A percentile compares a stretch with the other conserved stretches of the same genome.
Evolutionary conservation across 2,329 filamentous ascomycete genomes (phyloP).

Genomic region (Trichothecium sympodiale): DNA sequence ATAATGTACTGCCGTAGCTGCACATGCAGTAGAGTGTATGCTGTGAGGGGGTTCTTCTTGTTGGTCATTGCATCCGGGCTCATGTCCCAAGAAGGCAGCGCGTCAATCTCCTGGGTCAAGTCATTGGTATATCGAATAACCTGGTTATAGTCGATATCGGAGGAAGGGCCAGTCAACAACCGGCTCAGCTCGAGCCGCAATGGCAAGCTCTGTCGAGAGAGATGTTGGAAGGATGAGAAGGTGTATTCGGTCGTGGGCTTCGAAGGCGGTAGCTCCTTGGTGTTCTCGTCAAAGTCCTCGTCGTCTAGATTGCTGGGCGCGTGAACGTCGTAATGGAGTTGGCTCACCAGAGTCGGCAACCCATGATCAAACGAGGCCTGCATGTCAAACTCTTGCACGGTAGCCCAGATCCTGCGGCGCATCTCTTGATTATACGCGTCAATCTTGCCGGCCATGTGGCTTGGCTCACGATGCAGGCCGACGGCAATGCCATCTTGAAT

Average conservation of each 20-base stretch:
- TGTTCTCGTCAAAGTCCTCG: slow-evolving; percentile 44
- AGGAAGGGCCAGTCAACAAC: slow-evolving; percentile 41
- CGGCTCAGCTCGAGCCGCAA: slow-evolving; percentile 47
- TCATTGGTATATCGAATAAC: slow-evolving; percentile 51
- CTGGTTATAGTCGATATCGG: slow-evolving; percentile 49
- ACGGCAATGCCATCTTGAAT: slow-evolving; percentile 48
- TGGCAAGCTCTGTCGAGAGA: slow-evolving; percentile 43
- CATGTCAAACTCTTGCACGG: slow-evolving; percentile 50
- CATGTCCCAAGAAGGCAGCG: slow-evolving; percentile 43
- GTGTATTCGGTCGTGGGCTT: slow-evolving; percentile 43
- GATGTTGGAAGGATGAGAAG: slow-evolving; percentile 46
- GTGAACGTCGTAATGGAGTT: slow-evolving; percentile 43
- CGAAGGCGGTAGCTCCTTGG: slow-evolving; percentile 37
- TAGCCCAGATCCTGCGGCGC: slow-evolving; percentile 49
- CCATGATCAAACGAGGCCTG: slow-evolving; percentile 52
- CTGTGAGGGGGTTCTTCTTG: slow-evolving; percentile 44
- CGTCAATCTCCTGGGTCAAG: slow-evolving; percentile 49
- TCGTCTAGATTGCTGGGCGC: slow-evolving; percentile 48
- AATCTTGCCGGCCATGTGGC: slow-evolving; percentile 41
- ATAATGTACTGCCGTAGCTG: slow-evolving; percentile 52
- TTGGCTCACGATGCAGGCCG: slow-evolving; percentile 48
- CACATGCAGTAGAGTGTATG: slow-evolving; percentile 49
- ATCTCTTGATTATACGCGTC: slow-evolving; percentile 52
- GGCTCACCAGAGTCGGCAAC: slow-evolving; percentile 44
- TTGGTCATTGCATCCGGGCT: slow-evolving; percentile 16